Evolutionary conservation across 1,139 yeast genomes (phyloP).

Genomic region (Candida pseudoviswanathii): DNA sequence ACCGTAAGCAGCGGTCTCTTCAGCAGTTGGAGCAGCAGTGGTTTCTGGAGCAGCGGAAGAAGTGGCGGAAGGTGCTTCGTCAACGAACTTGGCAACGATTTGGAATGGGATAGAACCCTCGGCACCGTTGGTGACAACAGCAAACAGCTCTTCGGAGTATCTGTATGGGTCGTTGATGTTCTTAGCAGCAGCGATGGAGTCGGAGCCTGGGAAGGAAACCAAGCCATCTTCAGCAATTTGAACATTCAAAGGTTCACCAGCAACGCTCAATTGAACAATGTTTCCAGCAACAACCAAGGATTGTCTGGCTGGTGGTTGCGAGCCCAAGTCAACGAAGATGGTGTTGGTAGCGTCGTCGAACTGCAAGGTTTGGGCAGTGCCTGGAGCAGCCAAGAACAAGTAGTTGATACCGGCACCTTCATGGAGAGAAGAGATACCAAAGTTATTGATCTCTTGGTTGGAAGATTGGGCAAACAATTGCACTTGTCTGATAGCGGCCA

Average conservation of each 20-base stretch:
- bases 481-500: slow-evolving; percentile 21
- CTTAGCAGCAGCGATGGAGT: slow-evolving; percentile 39
- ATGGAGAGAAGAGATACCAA: slow-evolving; percentile 38
- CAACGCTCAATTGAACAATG: slow-evolving; percentile 19
- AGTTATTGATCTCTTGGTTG: slow-evolving; percentile 22
- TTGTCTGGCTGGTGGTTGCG: slow-evolving; percentile 3
- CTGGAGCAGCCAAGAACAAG: slow-evolving; percentile 30
- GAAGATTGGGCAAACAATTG: slow-evolving; percentile 26
- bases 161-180: slow-evolving; percentile 45
- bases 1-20: not conserved
- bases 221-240: slow-evolving; percentile 23
- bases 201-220: slow-evolving; percentile 31
- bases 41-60: not conserved
- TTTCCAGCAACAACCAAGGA: slow-evolving; percentile 11
- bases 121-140: slow-evolving; percentile 21
- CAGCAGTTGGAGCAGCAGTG: not conserved
- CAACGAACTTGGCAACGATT: slow-evolving; percentile 17
- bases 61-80: not conserved
- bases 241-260: slow-evolving; percentile 17
- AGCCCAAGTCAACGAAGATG: slow-evolving; percentile 22
- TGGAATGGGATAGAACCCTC: slow-evolving; percentile 24
- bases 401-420: slow-evolving; percentile 62
- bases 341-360: slow-evolving; percentile 59
- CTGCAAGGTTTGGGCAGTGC: slow-evolving; percentile 24
- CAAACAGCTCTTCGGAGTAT: slow-evolving; percentile 33